These are phyloP conservation scores for Didymella arachidicola DNA, from an alignment of 2,329 filamentous ascomycete species.

Conservation along the genomic window DNA sequence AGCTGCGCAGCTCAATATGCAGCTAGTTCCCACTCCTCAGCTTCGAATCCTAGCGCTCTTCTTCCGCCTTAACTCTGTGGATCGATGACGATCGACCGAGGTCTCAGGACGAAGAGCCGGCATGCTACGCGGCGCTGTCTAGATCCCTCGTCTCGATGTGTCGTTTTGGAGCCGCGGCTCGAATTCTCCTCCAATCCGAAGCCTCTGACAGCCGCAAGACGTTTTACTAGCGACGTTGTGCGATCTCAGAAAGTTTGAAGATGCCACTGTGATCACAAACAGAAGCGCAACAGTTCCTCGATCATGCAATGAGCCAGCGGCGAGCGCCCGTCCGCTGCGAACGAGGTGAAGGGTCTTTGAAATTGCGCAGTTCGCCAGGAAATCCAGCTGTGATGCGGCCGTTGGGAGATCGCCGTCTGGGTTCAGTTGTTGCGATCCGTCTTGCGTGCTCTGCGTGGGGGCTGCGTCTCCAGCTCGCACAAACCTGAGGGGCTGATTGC, in stretches of 20 bases:
- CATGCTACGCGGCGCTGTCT: slow-evolving; percentile 10
- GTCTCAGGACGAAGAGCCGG: slow-evolving; percentile 23
- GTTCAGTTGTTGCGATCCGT: slow-evolving; percentile 14
- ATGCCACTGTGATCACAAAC: not conserved
- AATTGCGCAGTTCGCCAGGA: slow-evolving; percentile 1
- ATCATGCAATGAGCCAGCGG: slow-evolving; percentile 9
- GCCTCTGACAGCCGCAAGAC: not conserved
- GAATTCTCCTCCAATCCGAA: slow-evolving; percentile 22
- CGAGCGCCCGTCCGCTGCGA: slow-evolving; percentile 8
- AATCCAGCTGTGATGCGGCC: slow-evolving; percentile 6
- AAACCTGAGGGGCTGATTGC: slow-evolving; percentile 13
- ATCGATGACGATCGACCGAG: slow-evolving; percentile 26
- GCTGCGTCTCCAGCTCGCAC: slow-evolving; percentile 10
- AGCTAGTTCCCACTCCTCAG: slow-evolving; percentile 25
- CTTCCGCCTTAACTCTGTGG: slow-evolving; percentile 12
- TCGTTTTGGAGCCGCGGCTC: slow-evolving; percentile 1
- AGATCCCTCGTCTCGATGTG: slow-evolving; percentile 14
- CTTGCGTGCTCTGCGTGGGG: slow-evolving; percentile 20
- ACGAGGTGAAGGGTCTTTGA: slow-evolving; percentile 1
- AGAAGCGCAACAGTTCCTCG: not conserved
- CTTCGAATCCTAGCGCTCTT: slow-evolving; percentile 12
- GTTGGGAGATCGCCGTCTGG: slow-evolving; percentile 19
- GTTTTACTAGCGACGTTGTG: slow-evolving; percentile 13
- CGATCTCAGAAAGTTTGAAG: slow-evolving; percentile 6
- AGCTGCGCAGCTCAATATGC: slow-evolving; percentile 28